Conservation (phyloP, 305 asterid species). For the Rubia tinctorum region DNA sequence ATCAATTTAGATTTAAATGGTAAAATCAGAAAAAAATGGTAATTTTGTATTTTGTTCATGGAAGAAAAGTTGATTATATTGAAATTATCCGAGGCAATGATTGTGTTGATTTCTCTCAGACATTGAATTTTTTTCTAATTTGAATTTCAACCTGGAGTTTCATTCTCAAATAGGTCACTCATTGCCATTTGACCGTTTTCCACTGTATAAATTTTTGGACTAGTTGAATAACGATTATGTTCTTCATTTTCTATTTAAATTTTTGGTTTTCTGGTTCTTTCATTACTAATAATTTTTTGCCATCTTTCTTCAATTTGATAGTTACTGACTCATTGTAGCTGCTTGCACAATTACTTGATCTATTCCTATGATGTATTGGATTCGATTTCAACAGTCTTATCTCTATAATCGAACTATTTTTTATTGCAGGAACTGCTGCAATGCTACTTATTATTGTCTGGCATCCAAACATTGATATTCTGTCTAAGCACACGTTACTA, state of each 20-base stretch:
- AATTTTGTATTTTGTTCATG: not conserved
- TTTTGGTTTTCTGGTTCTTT: not conserved
- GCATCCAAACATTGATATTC: conserved; percentile 68
- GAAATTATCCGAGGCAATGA: not conserved
- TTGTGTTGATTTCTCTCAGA: not conserved
- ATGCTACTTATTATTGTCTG: conserved; percentile 95
- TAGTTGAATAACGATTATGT: not conserved
- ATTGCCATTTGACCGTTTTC: conserved; percentile 3
- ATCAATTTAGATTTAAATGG: not conserved
- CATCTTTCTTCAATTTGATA: conserved; percentile 5
- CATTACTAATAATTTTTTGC: not conserved
- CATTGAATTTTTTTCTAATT: not conserved
- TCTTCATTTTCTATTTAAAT: not conserved
- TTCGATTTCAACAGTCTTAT: not conserved
- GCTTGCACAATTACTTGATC: conserved; percentile 14
- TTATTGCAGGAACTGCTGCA: conserved; percentile 76
- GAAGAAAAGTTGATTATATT: not conserved
- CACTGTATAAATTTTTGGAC: not conserved
- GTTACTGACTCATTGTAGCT: conserved; percentile 14
- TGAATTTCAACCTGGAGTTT: not conserved
- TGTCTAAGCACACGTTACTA: conserved; percentile 70
- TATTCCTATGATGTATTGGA: conserved; percentile 8
- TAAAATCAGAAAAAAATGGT: not conserved
- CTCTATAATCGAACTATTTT: not conserved
- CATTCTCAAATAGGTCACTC: not conserved